Base-by-base conservation (phyloP, 805 yeast genomes). In the Suhomyces pyralidae region DNA sequence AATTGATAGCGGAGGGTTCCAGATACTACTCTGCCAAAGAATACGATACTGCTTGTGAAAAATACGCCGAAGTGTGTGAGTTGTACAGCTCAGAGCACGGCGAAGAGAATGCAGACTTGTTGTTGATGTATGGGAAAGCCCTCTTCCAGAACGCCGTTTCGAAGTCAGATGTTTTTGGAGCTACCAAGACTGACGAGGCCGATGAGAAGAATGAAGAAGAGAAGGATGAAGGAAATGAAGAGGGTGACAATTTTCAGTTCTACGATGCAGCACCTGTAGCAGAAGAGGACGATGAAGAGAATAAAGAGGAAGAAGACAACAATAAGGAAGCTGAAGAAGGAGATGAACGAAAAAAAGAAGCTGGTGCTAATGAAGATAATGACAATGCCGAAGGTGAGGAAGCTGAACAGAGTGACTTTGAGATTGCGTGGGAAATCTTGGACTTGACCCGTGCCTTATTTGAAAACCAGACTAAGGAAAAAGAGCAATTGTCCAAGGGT, bases 381-480 rank as follows among this genome's bases (percentile, higher is more conserved):
- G 67, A 68, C 32, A 52, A 54, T 53, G 58, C 67, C 54, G 53
- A 66, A 64, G 55, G 65, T 8, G 79, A 74, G 30, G 81, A 67
- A 20, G 79, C 73, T 30, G 81, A 81, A 40, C 88, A 84, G 57
- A 78, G 83, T 15, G 96, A 87, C 61, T 89, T 93, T 62, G 96
- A 88, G 64, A 81, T 85, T 15, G 96, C 97, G 0, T 88, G 97
- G 94, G 94, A 88, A 49, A 80, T 89, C 7, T 71, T 91, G 17
- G 97, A 92, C 64, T 74, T 89, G 40, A 81, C 97, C 2, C 79
- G 97, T 56, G 77, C 86, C 2, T 65, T 88, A 44, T 86, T 82
- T 59, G 84, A 82, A 63, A 67, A 74, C 45, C 63, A 75, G 50
- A 60, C 81, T 3, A 70, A 70, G 24, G 57, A 68, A 7, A 26